Base-by-base conservation (phyloP, 768 basidiomycete genomes). In the Leccinum broughii region DNA sequence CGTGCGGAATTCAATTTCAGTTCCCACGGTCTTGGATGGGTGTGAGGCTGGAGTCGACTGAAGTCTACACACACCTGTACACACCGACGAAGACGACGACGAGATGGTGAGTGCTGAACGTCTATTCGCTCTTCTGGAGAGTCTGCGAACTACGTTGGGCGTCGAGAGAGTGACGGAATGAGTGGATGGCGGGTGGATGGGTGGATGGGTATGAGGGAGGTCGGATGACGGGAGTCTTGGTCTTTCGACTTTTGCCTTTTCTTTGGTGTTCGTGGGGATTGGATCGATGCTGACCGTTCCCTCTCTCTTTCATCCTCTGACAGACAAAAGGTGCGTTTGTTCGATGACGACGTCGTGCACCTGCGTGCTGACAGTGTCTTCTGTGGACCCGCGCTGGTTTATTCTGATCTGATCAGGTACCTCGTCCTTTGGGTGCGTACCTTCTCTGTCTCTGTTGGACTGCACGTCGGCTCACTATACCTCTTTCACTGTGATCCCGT, bases 371-470 rank as follows among this genome's bases (percentile, higher is more conserved):
- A 41, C 39, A n/a, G 39, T 49, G 48, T 7, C 20, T 48, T 48
- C 48, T 20, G 14, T 48, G 22, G 20, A 3, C 39, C 17, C 8
- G 54, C 10, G 22, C 28, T 48, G n/a, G 44, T 46, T 20, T 0
- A 6, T 46, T n/a, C 20, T 46, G 39, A n/a, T 41, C 39, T 67
- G 72, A 71, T 65, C 76, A 92, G 93, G 94, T 88, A 95, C 94
- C 74, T 94, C 94, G 77, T 95, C 94, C 75, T 95, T 95, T 76
- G 92, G 90, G 91, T 93, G 73, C 75, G 91, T 88, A n/a, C 39
- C 9, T 41, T 3, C 17, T 17, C 39, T n/a, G 17, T 41, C 39
- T 41, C 9, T 41, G 17, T 41, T 41, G 39, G 17, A 39, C 2
- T 41, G 17, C 8, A n/a, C 39, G 17, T 41, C 39, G 39, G 39